Percentiles rank a stretch among this genome's conserved stretches.
Evolutionary conservation across 176 grass and related monocot genomes (phyloP).

Genomic region (Pontederia crassipes): DNA sequence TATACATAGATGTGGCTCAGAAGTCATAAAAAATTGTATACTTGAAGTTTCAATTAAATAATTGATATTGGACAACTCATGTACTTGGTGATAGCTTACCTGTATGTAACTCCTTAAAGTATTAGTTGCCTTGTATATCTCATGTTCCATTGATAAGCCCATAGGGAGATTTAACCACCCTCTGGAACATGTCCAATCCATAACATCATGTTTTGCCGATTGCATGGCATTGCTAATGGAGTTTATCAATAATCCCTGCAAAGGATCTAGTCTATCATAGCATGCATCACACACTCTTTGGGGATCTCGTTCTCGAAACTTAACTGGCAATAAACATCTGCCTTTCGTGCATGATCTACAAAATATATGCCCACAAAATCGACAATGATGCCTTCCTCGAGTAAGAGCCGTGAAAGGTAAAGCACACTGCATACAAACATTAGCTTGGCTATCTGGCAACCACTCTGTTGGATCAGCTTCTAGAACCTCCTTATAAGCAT

Average conservation of each 20-base stretch:
- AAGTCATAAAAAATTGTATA: no score
- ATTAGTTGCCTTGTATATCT: conserved; percentile 85
- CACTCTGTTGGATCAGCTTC: conserved; percentile 83
- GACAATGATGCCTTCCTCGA: conserved; percentile 74
- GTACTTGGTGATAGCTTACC: conserved; percentile 14
- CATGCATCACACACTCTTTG: conserved; percentile 79
- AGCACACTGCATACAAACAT: conserved; percentile 69
- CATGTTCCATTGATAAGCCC: conserved; percentile 80
- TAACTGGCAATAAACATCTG: conserved; percentile 52
- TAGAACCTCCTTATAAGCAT: conserved; percentile 40
- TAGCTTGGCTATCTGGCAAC: conserved; percentile 58
- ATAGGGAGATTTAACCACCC: conserved; percentile 83
- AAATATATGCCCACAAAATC: conserved; percentile 79
- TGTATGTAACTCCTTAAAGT: conserved; percentile 47
- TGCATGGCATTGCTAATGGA: conserved; percentile 77
- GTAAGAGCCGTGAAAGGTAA: conserved; percentile 57
- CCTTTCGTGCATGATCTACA: conserved; percentile 73
- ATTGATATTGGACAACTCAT: no score
- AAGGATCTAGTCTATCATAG: conserved; percentile 79
- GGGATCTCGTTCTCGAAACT: conserved; percentile 60
- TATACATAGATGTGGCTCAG: no score
- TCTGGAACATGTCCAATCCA: conserved; percentile 73
- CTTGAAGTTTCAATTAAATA: no score
- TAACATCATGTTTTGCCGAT: conserved; percentile 69
- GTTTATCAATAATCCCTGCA: conserved; percentile 61